Conservation (phyloP, 129 eudicot genomes). For the Solidago caesia region DNA sequence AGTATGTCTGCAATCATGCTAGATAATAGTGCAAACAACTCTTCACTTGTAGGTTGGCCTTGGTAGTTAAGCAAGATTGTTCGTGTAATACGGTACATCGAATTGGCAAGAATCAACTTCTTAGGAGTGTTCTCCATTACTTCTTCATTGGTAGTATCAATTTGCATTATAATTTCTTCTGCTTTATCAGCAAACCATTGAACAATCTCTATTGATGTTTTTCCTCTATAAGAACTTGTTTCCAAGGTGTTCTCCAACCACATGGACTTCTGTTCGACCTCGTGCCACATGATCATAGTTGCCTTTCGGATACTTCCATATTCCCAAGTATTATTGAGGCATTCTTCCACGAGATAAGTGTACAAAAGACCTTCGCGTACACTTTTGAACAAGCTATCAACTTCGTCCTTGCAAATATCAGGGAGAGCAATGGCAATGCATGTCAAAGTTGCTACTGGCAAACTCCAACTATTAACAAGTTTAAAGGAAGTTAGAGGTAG, state of each 20-base stretch:
- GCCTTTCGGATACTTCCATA: slow-evolving; percentile 1
- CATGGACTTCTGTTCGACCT: background rate
- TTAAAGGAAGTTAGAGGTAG: background rate
- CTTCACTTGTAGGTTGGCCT: background rate
- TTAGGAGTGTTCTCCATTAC: background rate
- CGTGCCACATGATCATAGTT: slow-evolving; percentile 4
- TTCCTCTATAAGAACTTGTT: background rate
- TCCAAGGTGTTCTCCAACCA: slow-evolving; percentile 6
- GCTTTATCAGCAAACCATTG: slow-evolving; percentile 7
- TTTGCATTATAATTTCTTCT: background rate
- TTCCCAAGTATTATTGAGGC: background rate
- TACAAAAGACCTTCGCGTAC: background rate
- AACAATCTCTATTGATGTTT: slow-evolving; percentile 5
- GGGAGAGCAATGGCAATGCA: slow-evolving; percentile 9
- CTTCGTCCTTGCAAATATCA: background rate
- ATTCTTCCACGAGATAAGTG: slow-evolving; percentile 4
- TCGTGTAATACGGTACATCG: background rate
- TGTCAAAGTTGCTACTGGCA: slow-evolving; percentile 1
- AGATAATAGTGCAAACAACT: background rate
- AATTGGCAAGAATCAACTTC: slow-evolving; percentile 11
- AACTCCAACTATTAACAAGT: slow-evolving; percentile 16
- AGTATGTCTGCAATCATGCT: slow-evolving; percentile 12
- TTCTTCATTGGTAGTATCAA: background rate
- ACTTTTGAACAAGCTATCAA: slow-evolving; percentile 4
- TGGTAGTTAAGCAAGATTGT: slow-evolving; percentile 6